phyloP scores from a whole-genome alignment of 192 early-diverging fungal genomes.

The Linnemannia exigua region DNA sequence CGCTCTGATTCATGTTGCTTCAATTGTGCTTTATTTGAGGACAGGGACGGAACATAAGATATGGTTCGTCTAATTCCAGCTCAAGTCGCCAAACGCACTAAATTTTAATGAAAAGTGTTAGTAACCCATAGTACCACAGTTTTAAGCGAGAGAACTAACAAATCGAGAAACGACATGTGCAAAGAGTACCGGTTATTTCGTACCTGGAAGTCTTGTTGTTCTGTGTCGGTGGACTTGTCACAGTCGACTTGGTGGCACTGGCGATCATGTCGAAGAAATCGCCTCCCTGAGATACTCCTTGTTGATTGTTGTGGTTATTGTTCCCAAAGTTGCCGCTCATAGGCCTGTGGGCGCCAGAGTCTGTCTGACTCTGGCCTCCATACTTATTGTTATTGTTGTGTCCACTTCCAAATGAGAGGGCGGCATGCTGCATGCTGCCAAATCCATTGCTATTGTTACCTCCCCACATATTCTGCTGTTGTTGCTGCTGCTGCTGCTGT shows the following conservation, averaged over 20 bases:
- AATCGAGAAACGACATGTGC: neutral
- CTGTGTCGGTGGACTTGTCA: constrained; percentile 2
- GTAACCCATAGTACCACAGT: neutral
- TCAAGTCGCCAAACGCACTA: constrained; percentile 48
- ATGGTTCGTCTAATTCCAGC: constrained; percentile 55
- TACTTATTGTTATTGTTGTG: constrained; percentile 8
- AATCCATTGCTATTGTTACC: constrained; percentile 22
- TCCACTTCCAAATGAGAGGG: constrained; percentile 21
- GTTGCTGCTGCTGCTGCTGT: constrained; percentile 16
- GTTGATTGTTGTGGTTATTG: constrained; percentile 10
- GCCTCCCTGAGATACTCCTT: constrained; percentile 22
- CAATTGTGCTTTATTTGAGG: too few relatives aligned
- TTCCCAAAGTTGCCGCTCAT: neutral
- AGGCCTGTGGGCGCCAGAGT: constrained; percentile 13
- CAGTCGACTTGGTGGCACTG: constrained; percentile 19
- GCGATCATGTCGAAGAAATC: constrained; percentile 54
- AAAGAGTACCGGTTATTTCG: neutral
- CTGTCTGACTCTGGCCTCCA: neutral
- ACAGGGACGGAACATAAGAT: too few relatives aligned
- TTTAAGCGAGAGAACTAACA: neutral
- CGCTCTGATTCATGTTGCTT: too few relatives aligned
- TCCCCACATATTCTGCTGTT: constrained; percentile 31
- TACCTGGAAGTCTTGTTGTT: constrained; percentile 51
- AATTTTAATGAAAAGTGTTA: neutral
- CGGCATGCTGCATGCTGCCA: constrained; percentile 26